These are phyloP conservation scores for Calocybe cyanea DNA, from an alignment of 768 basidiomycete genomes.

Conservation along the genomic window DNA sequence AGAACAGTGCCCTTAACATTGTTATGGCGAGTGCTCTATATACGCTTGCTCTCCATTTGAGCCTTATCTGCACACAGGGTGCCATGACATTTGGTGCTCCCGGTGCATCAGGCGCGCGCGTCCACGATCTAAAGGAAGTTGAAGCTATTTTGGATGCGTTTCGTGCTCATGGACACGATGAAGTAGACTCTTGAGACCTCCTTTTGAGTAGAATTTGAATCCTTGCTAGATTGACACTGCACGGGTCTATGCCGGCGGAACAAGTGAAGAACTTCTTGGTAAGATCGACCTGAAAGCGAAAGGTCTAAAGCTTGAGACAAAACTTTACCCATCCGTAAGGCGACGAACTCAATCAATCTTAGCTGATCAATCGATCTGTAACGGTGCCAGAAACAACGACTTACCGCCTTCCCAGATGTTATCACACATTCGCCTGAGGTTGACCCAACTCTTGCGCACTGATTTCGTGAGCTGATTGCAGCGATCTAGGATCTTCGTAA, in stretches of 20 bases:
- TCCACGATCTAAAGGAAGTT: slow-evolving; percentile 37
- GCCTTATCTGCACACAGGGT: slow-evolving; percentile 23
- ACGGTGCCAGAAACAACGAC: background rate
- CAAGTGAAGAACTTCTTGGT: slow-evolving; percentile 55
- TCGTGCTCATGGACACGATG: slow-evolving; percentile 48
- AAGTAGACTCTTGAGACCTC: background rate
- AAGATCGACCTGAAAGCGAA: slow-evolving; percentile 45
- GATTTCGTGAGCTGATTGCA: background rate
- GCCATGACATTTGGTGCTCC: slow-evolving; percentile 44
- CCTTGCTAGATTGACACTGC: slow-evolving; percentile 16
- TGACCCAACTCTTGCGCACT: background rate
- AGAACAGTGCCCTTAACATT: slow-evolving; percentile 43
- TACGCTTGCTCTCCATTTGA: background rate
- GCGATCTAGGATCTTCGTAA: slow-evolving; percentile 37
- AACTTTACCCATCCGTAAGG: slow-evolving; percentile 43
- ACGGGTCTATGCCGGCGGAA: slow-evolving; percentile 38
- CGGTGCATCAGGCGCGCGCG: slow-evolving; percentile 36
- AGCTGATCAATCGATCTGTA: background rate
- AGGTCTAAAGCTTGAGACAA: slow-evolving; percentile 56
- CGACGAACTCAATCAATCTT: background rate
- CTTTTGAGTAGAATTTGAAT: background rate
- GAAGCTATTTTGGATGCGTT: slow-evolving; percentile 48
- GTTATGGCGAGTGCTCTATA: slow-evolving; percentile 38
- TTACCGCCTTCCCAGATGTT: slow-evolving; percentile 8
- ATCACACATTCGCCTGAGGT: slow-evolving; percentile 31